These are phyloP conservation scores for Amniculicola lignicola DNA, from an alignment of 495 filamentous ascomycete genomes.

Conservation along the genomic window DNA sequence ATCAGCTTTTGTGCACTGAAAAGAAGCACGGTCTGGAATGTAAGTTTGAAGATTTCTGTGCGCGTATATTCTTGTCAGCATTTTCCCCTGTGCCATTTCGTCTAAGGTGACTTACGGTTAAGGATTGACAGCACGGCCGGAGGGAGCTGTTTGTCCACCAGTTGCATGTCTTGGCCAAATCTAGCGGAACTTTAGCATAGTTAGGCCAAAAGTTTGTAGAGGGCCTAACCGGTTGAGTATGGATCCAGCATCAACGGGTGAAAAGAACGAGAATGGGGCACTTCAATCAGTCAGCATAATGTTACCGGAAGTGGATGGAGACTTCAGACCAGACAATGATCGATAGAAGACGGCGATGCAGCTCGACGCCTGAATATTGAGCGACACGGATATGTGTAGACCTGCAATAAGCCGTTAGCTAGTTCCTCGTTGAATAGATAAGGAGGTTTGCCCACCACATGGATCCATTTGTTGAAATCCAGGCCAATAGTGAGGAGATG, in stretches of 20 bases:
- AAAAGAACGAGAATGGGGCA: conserved; percentile 42
- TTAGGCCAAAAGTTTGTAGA: too few relatives aligned
- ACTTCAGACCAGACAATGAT: conserved; percentile 46
- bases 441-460: too few relatives aligned
- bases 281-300: conserved; percentile 1
- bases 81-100: too few relatives aligned
- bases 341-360: conserved; percentile 49
- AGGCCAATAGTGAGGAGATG: too few relatives aligned
- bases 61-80: too few relatives aligned
- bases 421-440: too few relatives aligned
- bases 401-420: not conserved
- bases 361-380: conserved; percentile 53
- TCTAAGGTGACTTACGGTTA: too few relatives aligned
- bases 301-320: not conserved
- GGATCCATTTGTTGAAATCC: too few relatives aligned
- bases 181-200: too few relatives aligned
- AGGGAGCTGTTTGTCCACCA: conserved; percentile 46
- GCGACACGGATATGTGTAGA: conserved; percentile 38
- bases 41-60: too few relatives aligned
- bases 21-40: conserved; percentile 48
- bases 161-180: conserved; percentile 47
- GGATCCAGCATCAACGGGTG: conserved; percentile 44
- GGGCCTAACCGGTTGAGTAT: conserved; percentile 50
- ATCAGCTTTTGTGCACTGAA: conserved; percentile 52
- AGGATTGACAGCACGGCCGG: conserved; percentile 42